Evolutionary conservation across 2,329 filamentous ascomycete species (phyloP).

Genomic region (Lachnellula occidentalis): DNA sequence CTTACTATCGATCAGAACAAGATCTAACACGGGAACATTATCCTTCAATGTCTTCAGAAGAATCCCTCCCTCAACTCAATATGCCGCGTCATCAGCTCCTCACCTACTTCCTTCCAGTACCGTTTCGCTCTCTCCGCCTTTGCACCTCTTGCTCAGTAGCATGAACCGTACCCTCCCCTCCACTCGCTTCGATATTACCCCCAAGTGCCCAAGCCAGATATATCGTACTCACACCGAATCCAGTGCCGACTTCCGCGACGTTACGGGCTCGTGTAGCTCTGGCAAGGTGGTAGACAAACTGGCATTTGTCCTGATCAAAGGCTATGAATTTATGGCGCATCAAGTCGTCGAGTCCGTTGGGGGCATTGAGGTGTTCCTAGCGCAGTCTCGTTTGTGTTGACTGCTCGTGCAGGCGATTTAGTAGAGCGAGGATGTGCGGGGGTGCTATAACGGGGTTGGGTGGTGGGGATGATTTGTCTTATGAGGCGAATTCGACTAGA

Average conservation of each 20-base stretch:
- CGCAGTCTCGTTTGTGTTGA: not conserved
- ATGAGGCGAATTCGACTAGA: too few species aligned
- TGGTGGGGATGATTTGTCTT: not conserved
- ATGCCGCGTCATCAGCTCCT: constrained; percentile 37
- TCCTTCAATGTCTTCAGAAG: constrained; percentile 49
- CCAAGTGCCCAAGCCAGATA: constrained; percentile 54
- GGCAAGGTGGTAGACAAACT: constrained; percentile 49
- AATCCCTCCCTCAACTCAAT: constrained; percentile 56
- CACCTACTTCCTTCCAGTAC: constrained; percentile 48
- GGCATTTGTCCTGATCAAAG: constrained; percentile 53
- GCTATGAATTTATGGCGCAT: constrained; percentile 55
- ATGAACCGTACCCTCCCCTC: constrained; percentile 42
- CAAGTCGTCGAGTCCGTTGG: constrained; percentile 30
- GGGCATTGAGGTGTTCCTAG: not conserved
- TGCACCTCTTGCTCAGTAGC: constrained; percentile 53
- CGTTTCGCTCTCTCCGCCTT: constrained; percentile 48
- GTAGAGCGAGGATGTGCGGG: not conserved
- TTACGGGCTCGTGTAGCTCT: constrained; percentile 43
- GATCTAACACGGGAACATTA: constrained; percentile 43
- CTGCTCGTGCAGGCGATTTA: not conserved
- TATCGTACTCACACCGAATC: constrained; percentile 57
- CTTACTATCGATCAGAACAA: constrained; percentile 58
- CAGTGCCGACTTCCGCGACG: constrained; percentile 56
- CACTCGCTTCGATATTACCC: constrained; percentile 34
- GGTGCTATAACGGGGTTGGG: not conserved